Evolutionary conservation across 768 basidiomycete genomes (phyloP).

Genomic region (Trametes meyenii): DNA sequence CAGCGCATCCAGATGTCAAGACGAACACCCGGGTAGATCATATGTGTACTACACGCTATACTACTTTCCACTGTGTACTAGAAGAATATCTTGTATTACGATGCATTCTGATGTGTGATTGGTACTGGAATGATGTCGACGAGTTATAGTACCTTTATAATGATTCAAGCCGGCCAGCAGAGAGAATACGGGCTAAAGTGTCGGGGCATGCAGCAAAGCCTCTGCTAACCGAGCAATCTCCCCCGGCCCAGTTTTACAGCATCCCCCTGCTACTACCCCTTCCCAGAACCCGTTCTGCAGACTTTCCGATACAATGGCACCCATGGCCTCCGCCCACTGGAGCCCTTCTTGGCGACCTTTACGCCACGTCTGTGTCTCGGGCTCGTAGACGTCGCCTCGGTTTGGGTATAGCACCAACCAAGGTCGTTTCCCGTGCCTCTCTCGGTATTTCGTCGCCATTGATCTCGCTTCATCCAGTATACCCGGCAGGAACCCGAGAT

Average conservation of each 20-base stretch:
- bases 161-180: too few species aligned
- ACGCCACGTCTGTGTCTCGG: slow-evolving; percentile 45
- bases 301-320: slow-evolving; percentile 28
- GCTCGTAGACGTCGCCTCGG: slow-evolving; percentile 60
- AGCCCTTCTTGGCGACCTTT: slow-evolving; percentile 23
- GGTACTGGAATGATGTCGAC: too few species aligned
- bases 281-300: slow-evolving; percentile 40
- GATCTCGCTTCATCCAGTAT: slow-evolving; percentile 9
- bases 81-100: too few species aligned
- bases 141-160: too few species aligned
- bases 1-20: background rate
- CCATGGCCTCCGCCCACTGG: slow-evolving; percentile 42
- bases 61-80: too few species aligned
- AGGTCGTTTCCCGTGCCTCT: slow-evolving; percentile 34
- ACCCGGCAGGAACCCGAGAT: slow-evolving; percentile 31
- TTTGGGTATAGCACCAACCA: slow-evolving; percentile 78
- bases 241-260: slow-evolving; percentile 61
- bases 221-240: slow-evolving; percentile 43
- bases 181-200: too few species aligned
- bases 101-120: too few species aligned
- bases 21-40: background rate
- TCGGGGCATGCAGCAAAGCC: background rate
- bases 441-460: slow-evolving; percentile 12
- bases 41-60: slow-evolving; percentile 33
- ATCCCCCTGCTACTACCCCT: slow-evolving; percentile 67